phyloP scores from a whole-genome alignment of 108 stramenopile genomes.

The Discostella pseudostelligera region DNA sequence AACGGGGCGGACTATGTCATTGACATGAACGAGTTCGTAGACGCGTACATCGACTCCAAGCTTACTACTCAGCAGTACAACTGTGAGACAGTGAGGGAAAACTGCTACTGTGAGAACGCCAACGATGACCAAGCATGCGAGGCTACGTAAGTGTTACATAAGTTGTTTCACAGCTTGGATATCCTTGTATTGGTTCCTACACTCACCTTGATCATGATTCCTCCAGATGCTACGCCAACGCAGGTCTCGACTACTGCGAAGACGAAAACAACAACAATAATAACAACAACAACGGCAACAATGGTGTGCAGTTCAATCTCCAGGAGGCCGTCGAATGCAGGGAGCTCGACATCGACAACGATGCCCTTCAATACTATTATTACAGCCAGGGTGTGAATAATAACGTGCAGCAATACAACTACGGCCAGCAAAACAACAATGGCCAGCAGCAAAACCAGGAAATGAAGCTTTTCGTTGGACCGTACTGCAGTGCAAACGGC shows the following conservation, averaged over 20 bases:
- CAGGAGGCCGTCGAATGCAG: slow-evolving; percentile 36
- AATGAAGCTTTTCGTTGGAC: slow-evolving; percentile 66
- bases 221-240: slow-evolving; percentile 28
- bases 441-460: slow-evolving; percentile 30
- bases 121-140: slow-evolving; percentile 53
- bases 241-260: slow-evolving; percentile 53
- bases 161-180: slow-evolving; percentile 11
- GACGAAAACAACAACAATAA: slow-evolving; percentile 58
- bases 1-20: slow-evolving; percentile 17
- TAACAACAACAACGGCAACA: slow-evolving; percentile 23
- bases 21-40: slow-evolving; percentile 17
- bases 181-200: background rate
- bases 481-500: slow-evolving; percentile 70
- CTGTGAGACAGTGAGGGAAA: slow-evolving; percentile 27
- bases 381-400: slow-evolving; percentile 7
- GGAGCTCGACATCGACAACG: slow-evolving; percentile 23
- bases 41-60: slow-evolving; percentile 27
- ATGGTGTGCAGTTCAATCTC: slow-evolving; percentile 22
- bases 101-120: slow-evolving; percentile 63
- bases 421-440: slow-evolving; percentile 51
- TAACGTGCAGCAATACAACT: slow-evolving; percentile 22
- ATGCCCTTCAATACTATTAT: slow-evolving; percentile 28
- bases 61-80: slow-evolving; percentile 16
- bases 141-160: slow-evolving; percentile 40
- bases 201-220: slow-evolving; percentile 17